These are phyloP conservation scores for Neoarthrinium moseri DNA, from an alignment of 2,329 filamentous ascomycete genomes.

Conservation along the genomic window DNA sequence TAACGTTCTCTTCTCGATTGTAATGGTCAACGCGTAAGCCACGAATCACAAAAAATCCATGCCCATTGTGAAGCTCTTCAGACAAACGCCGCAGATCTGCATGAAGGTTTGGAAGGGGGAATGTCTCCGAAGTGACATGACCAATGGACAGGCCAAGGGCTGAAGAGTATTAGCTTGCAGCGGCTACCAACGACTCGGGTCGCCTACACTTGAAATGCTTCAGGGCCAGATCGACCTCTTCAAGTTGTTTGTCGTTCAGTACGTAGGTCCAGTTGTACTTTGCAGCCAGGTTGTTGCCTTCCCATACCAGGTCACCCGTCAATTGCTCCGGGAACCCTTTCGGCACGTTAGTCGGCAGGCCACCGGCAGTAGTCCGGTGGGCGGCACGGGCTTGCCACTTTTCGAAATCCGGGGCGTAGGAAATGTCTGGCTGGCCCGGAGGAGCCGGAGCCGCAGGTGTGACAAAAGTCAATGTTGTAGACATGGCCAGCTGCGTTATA, in stretches of 20 bases:
- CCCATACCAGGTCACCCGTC: conserved; percentile 54
- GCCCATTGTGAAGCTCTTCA: conserved; percentile 53
- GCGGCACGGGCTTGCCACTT: conserved; percentile 53
- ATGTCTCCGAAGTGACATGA: conserved; percentile 47
- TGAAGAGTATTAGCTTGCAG: conserved; percentile 12
- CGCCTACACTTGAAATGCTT: conserved; percentile 39
- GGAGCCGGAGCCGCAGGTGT: conserved; percentile 24
- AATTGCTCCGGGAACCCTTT: conserved; percentile 49
- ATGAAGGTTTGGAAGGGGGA: conserved; percentile 54
- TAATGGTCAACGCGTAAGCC: conserved; percentile 54
- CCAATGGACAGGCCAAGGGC: conserved; percentile 36
- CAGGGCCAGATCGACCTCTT: conserved; percentile 45
- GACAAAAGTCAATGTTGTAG: conserved; percentile 16
- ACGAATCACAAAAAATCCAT: conserved; percentile 61
- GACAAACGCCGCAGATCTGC: conserved; percentile 49
- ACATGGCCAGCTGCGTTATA: no score
- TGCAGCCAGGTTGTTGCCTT: conserved; percentile 45
- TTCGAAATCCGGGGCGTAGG: conserved; percentile 51
- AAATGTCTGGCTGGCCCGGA: conserved; percentile 56
- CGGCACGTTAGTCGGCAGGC: conserved; percentile 40
- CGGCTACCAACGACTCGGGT: not conserved
- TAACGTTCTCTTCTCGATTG: conserved; percentile 54
- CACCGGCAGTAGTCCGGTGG: conserved; percentile 39
- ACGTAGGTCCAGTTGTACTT: conserved; percentile 54
- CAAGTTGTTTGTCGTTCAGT: conserved; percentile 43